These are phyloP conservation scores for Globisporangium solare DNA, from an alignment of 352 stramenopile genomes.

Conservation along the genomic window DNA sequence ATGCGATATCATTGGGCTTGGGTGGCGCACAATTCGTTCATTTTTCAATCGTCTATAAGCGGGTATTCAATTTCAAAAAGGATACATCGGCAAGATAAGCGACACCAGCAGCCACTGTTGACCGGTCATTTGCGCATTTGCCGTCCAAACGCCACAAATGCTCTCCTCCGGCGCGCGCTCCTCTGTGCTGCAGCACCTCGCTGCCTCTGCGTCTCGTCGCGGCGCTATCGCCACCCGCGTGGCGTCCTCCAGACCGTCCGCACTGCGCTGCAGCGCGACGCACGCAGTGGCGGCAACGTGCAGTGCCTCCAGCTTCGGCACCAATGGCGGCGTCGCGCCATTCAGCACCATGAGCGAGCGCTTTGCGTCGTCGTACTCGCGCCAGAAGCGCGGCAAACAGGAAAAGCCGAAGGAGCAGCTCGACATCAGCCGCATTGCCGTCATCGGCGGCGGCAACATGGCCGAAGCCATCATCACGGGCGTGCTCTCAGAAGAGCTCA, in stretches of 20 bases:
- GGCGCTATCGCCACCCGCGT: background rate
- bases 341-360: constrained; percentile 9
- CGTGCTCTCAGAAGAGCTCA: constrained; percentile 62
- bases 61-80: background rate
- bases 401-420: constrained; percentile 20
- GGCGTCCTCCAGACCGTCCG: background rate
- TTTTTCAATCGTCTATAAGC: background rate
- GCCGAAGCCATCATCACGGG: constrained; percentile 84
- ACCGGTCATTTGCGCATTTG: background rate
- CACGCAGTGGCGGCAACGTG: background rate
- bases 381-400: constrained; percentile 8
- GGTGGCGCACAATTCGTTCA: no score
- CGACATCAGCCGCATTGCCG: constrained; percentile 47
- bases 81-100: constrained; percentile 1
- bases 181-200: constrained; percentile 7
- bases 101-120: background rate
- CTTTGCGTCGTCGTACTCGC: constrained; percentile 16
- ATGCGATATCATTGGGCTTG: background rate
- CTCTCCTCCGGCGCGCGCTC: background rate
- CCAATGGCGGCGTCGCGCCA: background rate
- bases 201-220: background rate
- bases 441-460: constrained; percentile 90
- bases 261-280: background rate
- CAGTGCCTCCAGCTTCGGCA: background rate
- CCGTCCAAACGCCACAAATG: background rate